Percentiles rank a stretch among this genome's conserved stretches.
Conservation (phyloP, 2,329 filamentous ascomycete species). For the Cyphellophora attinorum region DNA sequence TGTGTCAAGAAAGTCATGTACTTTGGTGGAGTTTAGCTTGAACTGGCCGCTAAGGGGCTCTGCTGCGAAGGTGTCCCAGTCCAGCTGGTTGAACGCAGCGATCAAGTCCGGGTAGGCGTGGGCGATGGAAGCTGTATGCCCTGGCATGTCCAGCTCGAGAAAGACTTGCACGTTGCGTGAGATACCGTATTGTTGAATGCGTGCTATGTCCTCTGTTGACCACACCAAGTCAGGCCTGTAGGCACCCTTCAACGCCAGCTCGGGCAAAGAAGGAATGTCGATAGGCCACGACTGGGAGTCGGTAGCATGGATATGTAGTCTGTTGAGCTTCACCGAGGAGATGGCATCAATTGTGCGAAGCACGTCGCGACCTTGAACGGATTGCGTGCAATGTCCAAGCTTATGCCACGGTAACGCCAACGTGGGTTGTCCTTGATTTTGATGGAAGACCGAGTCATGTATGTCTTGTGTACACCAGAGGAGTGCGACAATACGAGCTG, state of each 20-base stretch:
- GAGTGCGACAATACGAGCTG: conserved; percentile 23
- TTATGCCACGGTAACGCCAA: conserved; percentile 68
- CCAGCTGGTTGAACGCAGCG: conserved; percentile 47
- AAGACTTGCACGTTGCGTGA: conserved; percentile 61
- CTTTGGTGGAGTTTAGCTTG: conserved; percentile 63
- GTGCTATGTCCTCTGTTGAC: conserved; percentile 51
- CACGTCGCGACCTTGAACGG: conserved; percentile 61
- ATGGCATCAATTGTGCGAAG: conserved; percentile 69
- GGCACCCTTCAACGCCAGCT: conserved; percentile 62
- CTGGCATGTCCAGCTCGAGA: conserved; percentile 72
- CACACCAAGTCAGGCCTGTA: conserved; percentile 62
- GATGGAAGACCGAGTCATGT: conserved; percentile 55
- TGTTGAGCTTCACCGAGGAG: conserved; percentile 47
- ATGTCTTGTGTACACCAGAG: conserved; percentile 49
- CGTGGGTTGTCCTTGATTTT: conserved; percentile 62
- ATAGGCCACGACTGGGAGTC: conserved; percentile 58
- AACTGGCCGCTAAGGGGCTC: conserved; percentile 55
- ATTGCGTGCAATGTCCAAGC: conserved; percentile 67
- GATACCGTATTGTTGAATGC: conserved; percentile 61
- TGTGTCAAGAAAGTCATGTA: conserved; percentile 61
- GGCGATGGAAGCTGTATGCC: conserved; percentile 62
- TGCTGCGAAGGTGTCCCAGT: conserved; percentile 43
- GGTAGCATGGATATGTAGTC: conserved; percentile 48
- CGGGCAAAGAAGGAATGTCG: conserved; percentile 65
- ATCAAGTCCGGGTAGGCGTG: conserved; percentile 63